These are phyloP conservation scores for Thymus mandschuricus DNA, from an alignment of 257 asterid genomes.

Conservation along the genomic window DNA sequence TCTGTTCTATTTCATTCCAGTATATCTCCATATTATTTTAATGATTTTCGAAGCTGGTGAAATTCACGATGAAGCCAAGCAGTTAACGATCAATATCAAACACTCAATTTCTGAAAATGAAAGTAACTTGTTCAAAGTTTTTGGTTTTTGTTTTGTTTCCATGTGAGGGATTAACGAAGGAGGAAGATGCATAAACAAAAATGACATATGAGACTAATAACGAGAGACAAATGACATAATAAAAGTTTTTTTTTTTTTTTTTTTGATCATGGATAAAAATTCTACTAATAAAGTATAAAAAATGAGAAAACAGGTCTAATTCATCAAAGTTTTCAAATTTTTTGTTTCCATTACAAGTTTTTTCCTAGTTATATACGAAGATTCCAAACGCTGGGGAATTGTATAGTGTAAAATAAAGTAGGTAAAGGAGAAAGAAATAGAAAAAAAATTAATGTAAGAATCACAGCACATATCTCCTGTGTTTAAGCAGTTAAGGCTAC, in stretches of 20 bases:
- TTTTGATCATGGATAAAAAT: no score
- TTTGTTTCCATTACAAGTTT: no score
- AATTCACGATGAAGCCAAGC: background rate
- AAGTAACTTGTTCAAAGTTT: background rate
- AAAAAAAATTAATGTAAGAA: background rate
- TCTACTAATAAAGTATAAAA: no score
- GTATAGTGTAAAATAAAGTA: background rate
- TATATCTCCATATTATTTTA: background rate
- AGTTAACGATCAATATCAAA: background rate
- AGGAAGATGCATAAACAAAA: no score
- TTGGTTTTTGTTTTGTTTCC: background rate
- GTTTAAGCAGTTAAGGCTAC: slow-evolving; percentile 5
- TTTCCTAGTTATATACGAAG: no score
- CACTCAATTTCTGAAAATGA: background rate
- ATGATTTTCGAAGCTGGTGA: background rate
- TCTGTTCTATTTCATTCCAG: background rate
- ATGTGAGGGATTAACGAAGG: background rate
- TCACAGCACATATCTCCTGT: background rate
- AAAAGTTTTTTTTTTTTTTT: no score
- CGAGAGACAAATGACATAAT: no score
- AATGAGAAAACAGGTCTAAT: no score
- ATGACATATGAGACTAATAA: no score
- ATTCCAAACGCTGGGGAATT: no score
- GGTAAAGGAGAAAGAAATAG: background rate
- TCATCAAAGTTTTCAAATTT: no score